A percentile compares a stretch with the other conserved stretches of the same genome.
These are phyloP conservation scores for Lodderomyces parapsilosis DNA, from an alignment of 1,139 yeast species.

Conservation along the genomic window DNA sequence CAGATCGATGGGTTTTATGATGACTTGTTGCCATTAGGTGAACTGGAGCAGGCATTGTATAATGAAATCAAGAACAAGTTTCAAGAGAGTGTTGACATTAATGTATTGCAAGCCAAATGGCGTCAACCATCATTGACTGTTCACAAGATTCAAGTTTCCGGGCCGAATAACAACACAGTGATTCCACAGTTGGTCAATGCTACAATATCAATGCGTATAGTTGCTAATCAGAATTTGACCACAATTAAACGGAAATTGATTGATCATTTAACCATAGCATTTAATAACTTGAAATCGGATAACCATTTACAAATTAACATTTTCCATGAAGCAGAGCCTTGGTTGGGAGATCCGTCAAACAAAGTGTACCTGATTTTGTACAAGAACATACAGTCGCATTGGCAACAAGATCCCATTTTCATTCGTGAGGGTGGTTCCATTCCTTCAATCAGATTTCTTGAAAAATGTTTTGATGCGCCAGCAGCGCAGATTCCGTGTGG, in stretches of 20 bases:
- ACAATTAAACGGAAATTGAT: slow-evolving; percentile 53
- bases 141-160: slow-evolving; percentile 84
- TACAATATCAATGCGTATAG: slow-evolving; percentile 77
- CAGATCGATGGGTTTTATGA: slow-evolving; percentile 70
- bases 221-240: slow-evolving; percentile 78
- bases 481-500: slow-evolving; percentile 98
- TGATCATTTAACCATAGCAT: slow-evolving; percentile 38
- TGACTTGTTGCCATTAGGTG: slow-evolving; percentile 55
- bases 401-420: slow-evolving; percentile 74
- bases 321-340: slow-evolving; percentile 88
- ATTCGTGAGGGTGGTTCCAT: slow-evolving; percentile 97
- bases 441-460: slow-evolving; percentile 84
- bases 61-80: slow-evolving; percentile 53
- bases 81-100: slow-evolving; percentile 34
- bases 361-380: slow-evolving; percentile 66
- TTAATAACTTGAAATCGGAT: slow-evolving; percentile 45
- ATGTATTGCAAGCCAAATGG: slow-evolving; percentile 81
- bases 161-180: slow-evolving; percentile 87
- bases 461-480: slow-evolving; percentile 76
- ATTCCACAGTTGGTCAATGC: slow-evolving; percentile 83
- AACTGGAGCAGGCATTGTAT: slow-evolving; percentile 58
- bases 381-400: slow-evolving; percentile 56
- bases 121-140: slow-evolving; percentile 85
- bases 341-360: slow-evolving; percentile 87
- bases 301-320: slow-evolving; percentile 62